Base-by-base conservation (phyloP, 2,329 filamentous ascomycete genomes). In the Colletotrichum liaoningense region DNA sequence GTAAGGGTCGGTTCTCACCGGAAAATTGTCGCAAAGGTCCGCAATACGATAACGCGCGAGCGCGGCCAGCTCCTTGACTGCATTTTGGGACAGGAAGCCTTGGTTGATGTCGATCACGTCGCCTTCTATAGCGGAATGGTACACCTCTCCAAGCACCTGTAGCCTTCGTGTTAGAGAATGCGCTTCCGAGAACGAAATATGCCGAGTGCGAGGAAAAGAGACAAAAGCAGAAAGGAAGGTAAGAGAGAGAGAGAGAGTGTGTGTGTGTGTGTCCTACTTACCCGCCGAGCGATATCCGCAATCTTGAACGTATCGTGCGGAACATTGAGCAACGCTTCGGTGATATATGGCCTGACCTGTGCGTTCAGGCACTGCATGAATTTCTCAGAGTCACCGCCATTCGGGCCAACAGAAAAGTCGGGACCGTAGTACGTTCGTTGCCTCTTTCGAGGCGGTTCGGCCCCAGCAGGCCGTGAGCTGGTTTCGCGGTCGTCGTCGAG, bases 261-360 rank as follows among this genome's bases (percentile, higher is more conserved):
- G 26, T 26, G 24, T 26, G 24, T 26, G 24, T 26, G 4, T 26
- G n/a, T 19, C 62, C 62, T 14, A 56, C 74, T 63, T 80, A 84
- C 83, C 76, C 78, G 75, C 28, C 78, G 65, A 3, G 80, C 79
- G 33, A 85, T 79, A 2, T 78, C 75, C 16, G 80, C 67, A 9
- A 78, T 58, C 7, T 76, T 75, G 14, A 79, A 81, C 42, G 72
- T 60, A 1, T 74, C 74, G 2, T 35, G 28, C 1, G 79, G 74
- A 0, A 85, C 63, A n/a, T 73, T 35, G 2, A 73, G 38, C 16
- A 83, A 65, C 0, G 77, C 78, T 14, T 67, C 64, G 66, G 77
- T 75, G 16, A 85, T 77, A 30, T 80, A 78, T 1, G 83, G 83
- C 5, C 82, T 69, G 1, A 84, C 78, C 46, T 83, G 81, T 1